These are phyloP conservation scores for Trichoderma gamsii DNA, from an alignment of 495 filamentous ascomycete species.

Conservation along the genomic window DNA sequence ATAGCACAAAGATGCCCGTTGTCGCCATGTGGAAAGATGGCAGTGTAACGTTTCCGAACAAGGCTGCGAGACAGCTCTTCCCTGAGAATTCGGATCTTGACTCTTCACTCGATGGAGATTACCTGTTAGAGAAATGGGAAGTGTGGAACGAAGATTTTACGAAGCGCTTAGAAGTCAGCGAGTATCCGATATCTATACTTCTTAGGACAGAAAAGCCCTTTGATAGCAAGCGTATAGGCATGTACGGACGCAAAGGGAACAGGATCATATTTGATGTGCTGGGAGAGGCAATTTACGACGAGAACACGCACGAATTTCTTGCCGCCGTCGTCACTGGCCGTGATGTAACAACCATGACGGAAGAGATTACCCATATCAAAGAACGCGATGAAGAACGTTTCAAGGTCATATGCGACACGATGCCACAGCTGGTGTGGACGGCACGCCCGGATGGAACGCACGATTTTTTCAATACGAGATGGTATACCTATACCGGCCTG, in stretches of 20 bases:
- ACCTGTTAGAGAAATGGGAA: conserved; percentile 48
- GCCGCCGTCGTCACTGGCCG: conserved; percentile 58
- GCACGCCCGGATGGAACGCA: conserved; percentile 50
- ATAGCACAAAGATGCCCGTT: conserved; percentile 60
- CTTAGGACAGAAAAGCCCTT: conserved; percentile 51
- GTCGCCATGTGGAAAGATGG: conserved; percentile 69
- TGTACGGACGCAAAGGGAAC: conserved; percentile 42
- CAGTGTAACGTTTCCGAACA: conserved; percentile 58
- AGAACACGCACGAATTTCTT: conserved; percentile 57
- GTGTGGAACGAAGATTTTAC: conserved; percentile 59
- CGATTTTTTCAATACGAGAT: conserved; percentile 62
- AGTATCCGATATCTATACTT: conserved; percentile 56
- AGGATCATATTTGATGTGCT: conserved; percentile 51
- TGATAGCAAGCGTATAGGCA: conserved; percentile 50
- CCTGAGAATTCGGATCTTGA: conserved; percentile 35
- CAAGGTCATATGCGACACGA: conserved; percentile 60
- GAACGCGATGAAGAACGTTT: conserved; percentile 61
- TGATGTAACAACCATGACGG: conserved; percentile 56
- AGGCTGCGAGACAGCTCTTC: conserved; percentile 51
- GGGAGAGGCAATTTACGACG: conserved; percentile 53
- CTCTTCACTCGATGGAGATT: conserved; percentile 39
- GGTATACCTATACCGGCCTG: conserved; percentile 67
- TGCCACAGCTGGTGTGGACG: conserved; percentile 67
- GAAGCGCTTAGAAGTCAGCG: conserved; percentile 44
- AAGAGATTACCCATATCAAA: conserved; percentile 54